phyloP scores from a whole-genome alignment of 1,284 basidiomycete species.

The Moniliophthora roreri region DNA sequence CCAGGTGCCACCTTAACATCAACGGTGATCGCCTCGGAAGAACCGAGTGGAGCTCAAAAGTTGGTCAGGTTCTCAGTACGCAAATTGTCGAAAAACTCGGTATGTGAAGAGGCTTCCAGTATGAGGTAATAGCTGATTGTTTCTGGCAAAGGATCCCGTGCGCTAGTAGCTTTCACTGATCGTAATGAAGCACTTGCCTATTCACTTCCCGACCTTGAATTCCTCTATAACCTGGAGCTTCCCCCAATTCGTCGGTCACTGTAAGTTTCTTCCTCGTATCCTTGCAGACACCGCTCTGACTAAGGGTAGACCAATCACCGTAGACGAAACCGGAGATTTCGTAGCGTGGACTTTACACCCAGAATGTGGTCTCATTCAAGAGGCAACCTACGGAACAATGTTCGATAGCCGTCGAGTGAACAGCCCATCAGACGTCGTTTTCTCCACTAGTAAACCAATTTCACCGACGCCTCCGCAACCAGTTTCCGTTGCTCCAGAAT shows the following conservation, averaged over 20 bases:
- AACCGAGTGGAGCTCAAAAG: slow-evolving; percentile 56
- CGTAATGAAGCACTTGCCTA: slow-evolving; percentile 57
- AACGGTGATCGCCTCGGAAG: slow-evolving; percentile 60
- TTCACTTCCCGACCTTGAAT: slow-evolving; percentile 67
- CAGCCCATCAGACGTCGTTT: slow-evolving; percentile 48
- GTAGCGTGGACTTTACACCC: slow-evolving; percentile 41
- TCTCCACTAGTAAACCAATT: slow-evolving; percentile 37
- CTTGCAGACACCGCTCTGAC: neutral
- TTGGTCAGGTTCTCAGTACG: slow-evolving; percentile 44
- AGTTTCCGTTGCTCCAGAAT: slow-evolving; percentile 55
- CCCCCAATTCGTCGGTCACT: slow-evolving; percentile 34
- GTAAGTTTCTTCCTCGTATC: slow-evolving; percentile 36
- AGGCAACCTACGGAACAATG: slow-evolving; percentile 54
- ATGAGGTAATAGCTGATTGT: neutral
- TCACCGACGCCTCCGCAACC: slow-evolving; percentile 60
- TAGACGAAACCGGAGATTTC: slow-evolving; percentile 61
- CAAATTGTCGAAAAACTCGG: slow-evolving; percentile 57
- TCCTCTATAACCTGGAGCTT: slow-evolving; percentile 49
- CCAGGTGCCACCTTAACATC: slow-evolving; percentile 52
- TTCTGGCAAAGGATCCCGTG: slow-evolving; percentile 47
- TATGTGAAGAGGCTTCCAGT: slow-evolving; percentile 24
- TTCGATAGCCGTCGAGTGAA: slow-evolving; percentile 56
- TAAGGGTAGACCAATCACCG: slow-evolving; percentile 40
- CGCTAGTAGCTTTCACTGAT: slow-evolving; percentile 65
- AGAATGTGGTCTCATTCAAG: slow-evolving; percentile 31